Conservation (phyloP, 179 eudicot genomes). For the Beta lomatogona region DNA sequence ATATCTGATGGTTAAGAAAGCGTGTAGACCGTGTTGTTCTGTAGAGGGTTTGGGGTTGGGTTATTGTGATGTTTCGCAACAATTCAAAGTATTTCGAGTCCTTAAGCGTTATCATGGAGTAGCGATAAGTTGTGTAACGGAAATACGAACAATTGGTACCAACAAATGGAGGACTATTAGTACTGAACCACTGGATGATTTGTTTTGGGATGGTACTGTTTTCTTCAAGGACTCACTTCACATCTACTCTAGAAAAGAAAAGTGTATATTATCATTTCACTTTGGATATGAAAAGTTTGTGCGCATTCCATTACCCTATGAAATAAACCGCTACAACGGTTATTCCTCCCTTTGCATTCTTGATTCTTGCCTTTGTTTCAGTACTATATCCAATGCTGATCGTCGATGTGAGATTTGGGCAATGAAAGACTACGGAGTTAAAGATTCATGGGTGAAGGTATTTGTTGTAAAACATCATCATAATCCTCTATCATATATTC, state of each 20-base stretch:
- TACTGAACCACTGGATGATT: background rate
- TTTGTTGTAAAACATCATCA: background rate
- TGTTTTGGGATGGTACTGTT: background rate
- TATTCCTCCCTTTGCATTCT: background rate
- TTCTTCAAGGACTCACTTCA: background rate
- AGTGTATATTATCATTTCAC: background rate
- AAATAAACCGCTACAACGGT: background rate
- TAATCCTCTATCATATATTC: background rate
- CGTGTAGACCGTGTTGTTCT: background rate
- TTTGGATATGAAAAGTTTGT: background rate
- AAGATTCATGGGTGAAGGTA: conserved; percentile 20
- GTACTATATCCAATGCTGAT: background rate
- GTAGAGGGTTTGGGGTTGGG: background rate
- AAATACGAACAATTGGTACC: background rate
- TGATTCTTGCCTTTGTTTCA: background rate
- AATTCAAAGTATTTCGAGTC: background rate
- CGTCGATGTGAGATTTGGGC: background rate
- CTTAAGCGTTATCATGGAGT: background rate
- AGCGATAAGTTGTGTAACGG: background rate
- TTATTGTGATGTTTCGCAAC: background rate
- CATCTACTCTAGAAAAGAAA: background rate
- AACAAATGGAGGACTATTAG: background rate
- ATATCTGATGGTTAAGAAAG: background rate
- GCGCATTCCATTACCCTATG: background rate
- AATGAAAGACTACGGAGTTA: conserved; percentile 5